Evolutionary conservation across 2,329 filamentous ascomycete genomes (phyloP).

Genomic region (Endocalyx cinctus): DNA sequence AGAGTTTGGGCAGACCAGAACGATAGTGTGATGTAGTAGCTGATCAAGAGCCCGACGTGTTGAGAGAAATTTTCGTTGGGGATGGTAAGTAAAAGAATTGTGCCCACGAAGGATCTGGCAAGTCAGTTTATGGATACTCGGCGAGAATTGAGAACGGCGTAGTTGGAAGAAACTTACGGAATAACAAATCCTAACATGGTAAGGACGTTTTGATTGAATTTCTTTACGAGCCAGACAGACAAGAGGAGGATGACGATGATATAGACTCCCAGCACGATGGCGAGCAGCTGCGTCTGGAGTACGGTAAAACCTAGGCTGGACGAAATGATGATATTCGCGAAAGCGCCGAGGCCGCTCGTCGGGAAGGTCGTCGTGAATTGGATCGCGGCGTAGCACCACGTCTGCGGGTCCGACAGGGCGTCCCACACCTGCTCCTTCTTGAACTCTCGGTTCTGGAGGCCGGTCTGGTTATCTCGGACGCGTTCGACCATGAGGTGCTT

Average conservation of each 20-base stretch:
- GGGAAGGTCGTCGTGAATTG: conserved; percentile 69
- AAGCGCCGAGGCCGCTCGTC: conserved; percentile 67
- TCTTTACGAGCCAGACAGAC: conserved; percentile 65
- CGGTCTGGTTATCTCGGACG: conserved; percentile 56
- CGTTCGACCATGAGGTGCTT: conserved; percentile 61
- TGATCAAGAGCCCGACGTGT: conserved; percentile 63
- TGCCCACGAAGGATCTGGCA: conserved; percentile 63
- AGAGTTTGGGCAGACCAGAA: conserved; percentile 74
- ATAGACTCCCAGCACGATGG: conserved; percentile 70
- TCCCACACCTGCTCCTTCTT: conserved; percentile 43
- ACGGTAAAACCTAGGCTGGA: conserved; percentile 60
- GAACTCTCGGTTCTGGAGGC: conserved; percentile 51
- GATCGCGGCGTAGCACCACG: conserved; percentile 60
- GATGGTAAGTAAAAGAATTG: conserved; percentile 67
- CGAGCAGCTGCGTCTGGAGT: conserved; percentile 66
- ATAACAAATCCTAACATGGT: conserved; percentile 63
- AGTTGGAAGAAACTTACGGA: conserved; percentile 46
- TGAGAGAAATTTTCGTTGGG: conserved; percentile 51
- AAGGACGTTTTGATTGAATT: conserved; percentile 62
- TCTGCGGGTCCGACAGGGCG: conserved; percentile 60
- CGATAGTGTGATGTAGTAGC: conserved; percentile 71
- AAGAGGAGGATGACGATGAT: conserved; percentile 66
- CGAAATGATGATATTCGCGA: conserved; percentile 68
- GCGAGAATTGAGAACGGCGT: neutral
- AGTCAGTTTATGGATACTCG: no score